Evolutionary conservation across 371 early-diverging fungal species (phyloP), one percentile per base, ranked within the genome.

Genomic region (Dinochytrium kinnereticum): DNA sequence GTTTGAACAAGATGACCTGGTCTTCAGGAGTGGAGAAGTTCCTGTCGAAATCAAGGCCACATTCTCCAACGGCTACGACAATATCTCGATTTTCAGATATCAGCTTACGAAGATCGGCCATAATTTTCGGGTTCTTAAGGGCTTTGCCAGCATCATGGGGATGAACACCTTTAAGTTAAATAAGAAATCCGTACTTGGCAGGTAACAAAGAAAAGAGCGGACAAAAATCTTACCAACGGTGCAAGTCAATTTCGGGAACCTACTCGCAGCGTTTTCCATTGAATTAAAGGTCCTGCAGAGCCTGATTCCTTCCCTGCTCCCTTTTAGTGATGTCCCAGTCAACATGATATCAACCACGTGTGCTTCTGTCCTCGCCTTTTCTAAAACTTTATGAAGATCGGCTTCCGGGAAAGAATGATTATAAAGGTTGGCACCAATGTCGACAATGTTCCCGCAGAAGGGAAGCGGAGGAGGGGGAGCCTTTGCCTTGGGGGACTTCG

Each of bases 41-140:
- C 57, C 90, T 77, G 67, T 81, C 81, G 70, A 83, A 90, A 78
- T 90, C 90, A 39, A 90, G 74, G 17, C 90, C 90, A 70, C 86
- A 84, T 77, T 90, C 90, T 49, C 90, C 90, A 51, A 88, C 80
- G 13, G 82, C 90, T n/a, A 86, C 78, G 13, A 81, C 80, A 51
- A 80, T 53, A 53, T 78, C 76, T 0, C 64, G 36, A 55, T 70
- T 73, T 2, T 37, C 19, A 0, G 26, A 24, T 37, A 78, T 72
- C 36, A 77, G 40, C 2, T 19, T 64, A 17, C 72, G 65, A n/a
- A 80, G 70, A 19, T 28, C 33, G 13, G 33, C 7, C 19, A 55
- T 51, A 40, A 74, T 33, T 17, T 72, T 40, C 19, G 59, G 50
- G 38, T 55, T 33, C 61, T 73, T 33, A 17, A 76, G 31, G 3